phyloP scores from a whole-genome alignment of 495 filamentous ascomycete genomes.

The Bacidia rubella region DNA sequence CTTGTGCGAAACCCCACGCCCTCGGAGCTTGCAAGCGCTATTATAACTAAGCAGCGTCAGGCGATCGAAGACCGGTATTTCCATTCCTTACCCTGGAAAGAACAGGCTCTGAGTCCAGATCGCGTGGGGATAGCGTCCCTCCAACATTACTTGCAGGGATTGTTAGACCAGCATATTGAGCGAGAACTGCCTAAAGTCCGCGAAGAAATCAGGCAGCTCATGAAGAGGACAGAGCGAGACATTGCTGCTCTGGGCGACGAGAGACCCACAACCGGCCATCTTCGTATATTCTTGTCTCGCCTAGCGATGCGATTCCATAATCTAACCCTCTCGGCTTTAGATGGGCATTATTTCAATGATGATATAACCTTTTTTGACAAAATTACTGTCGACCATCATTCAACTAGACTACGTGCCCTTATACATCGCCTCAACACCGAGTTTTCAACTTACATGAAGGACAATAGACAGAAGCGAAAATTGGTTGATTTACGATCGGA shows the following conservation, averaged over 20 bases:
- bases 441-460: neutral
- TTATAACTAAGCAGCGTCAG: neutral
- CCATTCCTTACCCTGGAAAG: neutral
- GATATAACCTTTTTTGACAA: neutral
- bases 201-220: neutral
- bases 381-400: neutral
- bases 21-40: neutral
- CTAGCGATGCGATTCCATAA: neutral
- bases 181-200: neutral
- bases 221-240: neutral
- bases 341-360: neutral
- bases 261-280: neutral
- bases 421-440: neutral
- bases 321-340: neutral
- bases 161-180: neutral
- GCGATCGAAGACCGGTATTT: neutral
- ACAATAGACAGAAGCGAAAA: neutral
- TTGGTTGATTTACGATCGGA: neutral
- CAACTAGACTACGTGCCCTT: neutral
- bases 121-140: neutral
- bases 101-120: neutral
- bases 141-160: neutral
- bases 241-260: neutral
- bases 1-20: neutral
- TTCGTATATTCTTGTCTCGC: neutral